phyloP scores from a whole-genome alignment of 192 early-diverging fungal species.

The Podila epigama region DNA sequence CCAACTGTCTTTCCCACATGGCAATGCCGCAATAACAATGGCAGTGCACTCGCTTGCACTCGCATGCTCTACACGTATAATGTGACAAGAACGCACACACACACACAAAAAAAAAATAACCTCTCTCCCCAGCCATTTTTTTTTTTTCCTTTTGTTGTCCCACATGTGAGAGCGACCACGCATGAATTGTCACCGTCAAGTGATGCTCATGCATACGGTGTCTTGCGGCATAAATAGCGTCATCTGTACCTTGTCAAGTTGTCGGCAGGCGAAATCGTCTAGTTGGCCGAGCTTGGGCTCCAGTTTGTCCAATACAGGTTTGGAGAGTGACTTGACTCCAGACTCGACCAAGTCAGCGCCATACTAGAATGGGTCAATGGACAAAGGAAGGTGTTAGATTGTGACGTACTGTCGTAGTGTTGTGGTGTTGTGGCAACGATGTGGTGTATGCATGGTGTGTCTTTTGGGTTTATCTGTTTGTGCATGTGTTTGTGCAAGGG shows the following conservation, averaged over 20 bases:
- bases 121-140: too few species aligned
- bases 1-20: neutral
- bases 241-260: conserved; percentile 7
- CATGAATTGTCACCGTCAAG: neutral
- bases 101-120: too few species aligned
- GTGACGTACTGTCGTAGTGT: too few species aligned
- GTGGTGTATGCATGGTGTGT: too few species aligned
- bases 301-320: conserved; percentile 76
- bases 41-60: neutral
- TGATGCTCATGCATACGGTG: neutral
- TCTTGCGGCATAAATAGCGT: too few species aligned
- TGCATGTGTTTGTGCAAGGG: too few species aligned
- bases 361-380: conserved; percentile 61
- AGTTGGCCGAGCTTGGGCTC: conserved; percentile 15
- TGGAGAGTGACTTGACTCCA: conserved; percentile 71
- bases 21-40: too few species aligned
- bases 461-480: too few species aligned
- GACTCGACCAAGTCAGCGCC: conserved; percentile 82
- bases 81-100: neutral
- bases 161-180: neutral
- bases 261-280: conserved; percentile 4
- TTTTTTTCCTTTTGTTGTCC: too few species aligned
- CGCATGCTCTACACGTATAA: neutral
- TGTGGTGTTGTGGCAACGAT: too few species aligned
- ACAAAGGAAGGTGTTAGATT: too few species aligned